Evolutionary conservation across 257 asterid genomes (phyloP).

Genomic region (Scutellaria minor): DNA sequence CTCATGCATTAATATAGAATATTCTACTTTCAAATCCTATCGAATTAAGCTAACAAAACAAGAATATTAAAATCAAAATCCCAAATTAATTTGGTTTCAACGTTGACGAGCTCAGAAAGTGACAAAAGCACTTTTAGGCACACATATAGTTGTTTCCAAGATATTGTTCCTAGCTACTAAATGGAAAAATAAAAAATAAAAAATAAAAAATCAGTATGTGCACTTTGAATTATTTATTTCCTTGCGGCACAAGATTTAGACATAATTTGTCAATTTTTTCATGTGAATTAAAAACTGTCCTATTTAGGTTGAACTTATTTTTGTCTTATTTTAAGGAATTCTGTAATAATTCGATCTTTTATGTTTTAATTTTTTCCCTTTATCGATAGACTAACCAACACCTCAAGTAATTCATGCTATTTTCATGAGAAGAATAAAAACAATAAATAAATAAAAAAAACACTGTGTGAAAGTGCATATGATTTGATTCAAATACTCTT

Average conservation of each 20-base stretch:
- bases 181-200: neutral
- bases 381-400: no score
- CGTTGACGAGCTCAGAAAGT: neutral
- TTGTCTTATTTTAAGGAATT: neutral
- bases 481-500: no score
- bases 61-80: no score
- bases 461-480: no score
- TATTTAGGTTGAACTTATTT: conserved; percentile 6
- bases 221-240: conserved; percentile 26
- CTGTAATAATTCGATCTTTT: no score
- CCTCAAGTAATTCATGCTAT: no score
- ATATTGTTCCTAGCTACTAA: neutral
- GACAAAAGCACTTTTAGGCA: neutral
- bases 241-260: conserved; percentile 31
- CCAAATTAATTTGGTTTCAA: neutral
- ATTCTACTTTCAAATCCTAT: neutral
- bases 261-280: conserved; percentile 37
- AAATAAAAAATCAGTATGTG: neutral
- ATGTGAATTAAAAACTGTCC: conserved; percentile 18
- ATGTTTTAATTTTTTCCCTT: no score
- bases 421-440: no score
- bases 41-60: no score
- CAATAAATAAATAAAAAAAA: no score
- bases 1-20: neutral
- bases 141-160: neutral